A percentile compares a stretch with the other conserved stretches of the same genome.
Evolutionary conservation across 306 rosid species (phyloP).

Genomic region (Casuarina equisetifolia): DNA sequence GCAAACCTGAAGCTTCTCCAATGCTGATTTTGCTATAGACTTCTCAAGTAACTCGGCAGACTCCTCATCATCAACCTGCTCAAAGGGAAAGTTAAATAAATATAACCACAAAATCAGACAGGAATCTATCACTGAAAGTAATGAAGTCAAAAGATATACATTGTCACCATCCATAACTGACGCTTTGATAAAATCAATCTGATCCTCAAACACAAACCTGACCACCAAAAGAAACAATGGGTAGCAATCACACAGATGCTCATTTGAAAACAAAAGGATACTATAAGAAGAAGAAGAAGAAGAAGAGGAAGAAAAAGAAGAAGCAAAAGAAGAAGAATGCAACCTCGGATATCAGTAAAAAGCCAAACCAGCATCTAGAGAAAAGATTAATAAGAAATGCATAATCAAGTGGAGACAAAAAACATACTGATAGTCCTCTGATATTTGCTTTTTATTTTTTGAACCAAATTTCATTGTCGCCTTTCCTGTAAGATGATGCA

Average conservation of each 20-base stretch:
- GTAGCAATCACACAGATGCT: conserved; percentile 24
- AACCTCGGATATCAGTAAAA: neutral
- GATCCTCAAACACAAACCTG: conserved; percentile 92
- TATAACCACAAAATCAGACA: conserved; percentile 25
- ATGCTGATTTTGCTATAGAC: conserved; percentile 65
- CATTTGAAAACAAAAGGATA: conserved; percentile 16
- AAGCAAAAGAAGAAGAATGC: neutral
- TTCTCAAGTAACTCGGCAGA: conserved; percentile 54
- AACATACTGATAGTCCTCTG: conserved; percentile 90
- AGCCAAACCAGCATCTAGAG: conserved; percentile 6
- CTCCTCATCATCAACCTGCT: conserved; percentile 59
- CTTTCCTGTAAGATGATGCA: conserved; percentile 58
- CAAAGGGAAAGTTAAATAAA: conserved; percentile 27
- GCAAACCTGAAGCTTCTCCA: conserved; percentile 82
- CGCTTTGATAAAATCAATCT: conserved; percentile 89
- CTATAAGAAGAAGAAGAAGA: neutral
- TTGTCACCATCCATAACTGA: conserved; percentile 88
- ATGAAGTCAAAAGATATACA: conserved; percentile 38
- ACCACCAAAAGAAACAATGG: conserved; percentile 20
- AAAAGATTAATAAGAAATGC: neutral
- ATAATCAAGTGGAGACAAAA: neutral
- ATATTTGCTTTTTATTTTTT: conserved; percentile 70
- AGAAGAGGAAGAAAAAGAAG: no score
- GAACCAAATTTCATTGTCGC: conserved; percentile 82
- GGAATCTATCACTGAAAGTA: conserved; percentile 5